phyloP scores from a whole-genome alignment of 495 filamentous ascomycete species.

The Trichoderma parareesei region DNA sequence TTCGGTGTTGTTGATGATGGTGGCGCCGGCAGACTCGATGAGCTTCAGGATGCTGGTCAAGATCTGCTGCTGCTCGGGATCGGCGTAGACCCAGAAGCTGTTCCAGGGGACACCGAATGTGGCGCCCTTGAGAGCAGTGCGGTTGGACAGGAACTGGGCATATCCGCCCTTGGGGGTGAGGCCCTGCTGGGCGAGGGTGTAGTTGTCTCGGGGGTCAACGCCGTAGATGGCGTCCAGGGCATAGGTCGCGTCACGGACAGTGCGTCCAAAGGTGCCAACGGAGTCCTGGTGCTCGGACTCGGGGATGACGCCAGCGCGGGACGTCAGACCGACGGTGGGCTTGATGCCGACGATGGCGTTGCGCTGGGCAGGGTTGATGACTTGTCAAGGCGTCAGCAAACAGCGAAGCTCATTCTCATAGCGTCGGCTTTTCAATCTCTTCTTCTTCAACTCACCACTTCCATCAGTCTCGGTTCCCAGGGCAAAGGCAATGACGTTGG shows the following conservation, averaged over 20 bases:
- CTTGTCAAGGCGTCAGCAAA: slow-evolving; percentile 14
- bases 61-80: slow-evolving; percentile 41
- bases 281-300: slow-evolving; percentile 59
- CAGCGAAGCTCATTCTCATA: neutral
- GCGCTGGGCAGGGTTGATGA: slow-evolving; percentile 62
- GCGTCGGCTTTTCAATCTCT: neutral
- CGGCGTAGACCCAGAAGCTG: slow-evolving; percentile 55
- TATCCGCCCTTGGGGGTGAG: slow-evolving; percentile 46
- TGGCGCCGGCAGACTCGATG: slow-evolving; percentile 54
- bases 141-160: slow-evolving; percentile 43
- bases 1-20: slow-evolving; percentile 62
- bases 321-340: slow-evolving; percentile 62
- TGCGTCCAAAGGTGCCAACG: slow-evolving; percentile 57
- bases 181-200: slow-evolving; percentile 44
- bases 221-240: slow-evolving; percentile 57
- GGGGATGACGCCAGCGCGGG: slow-evolving; percentile 55
- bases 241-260: slow-evolving; percentile 58
- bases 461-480: slow-evolving; percentile 72
- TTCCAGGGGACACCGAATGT: slow-evolving; percentile 64
- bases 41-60: slow-evolving; percentile 46
- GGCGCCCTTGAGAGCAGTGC: slow-evolving; percentile 48
- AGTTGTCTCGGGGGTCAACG: slow-evolving; percentile 32
- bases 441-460: slow-evolving; percentile 27
- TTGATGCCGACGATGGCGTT: slow-evolving; percentile 56
- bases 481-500: slow-evolving; percentile 53